Conservation (phyloP, 345 rosid species). For the Luvunga scandens region DNA sequence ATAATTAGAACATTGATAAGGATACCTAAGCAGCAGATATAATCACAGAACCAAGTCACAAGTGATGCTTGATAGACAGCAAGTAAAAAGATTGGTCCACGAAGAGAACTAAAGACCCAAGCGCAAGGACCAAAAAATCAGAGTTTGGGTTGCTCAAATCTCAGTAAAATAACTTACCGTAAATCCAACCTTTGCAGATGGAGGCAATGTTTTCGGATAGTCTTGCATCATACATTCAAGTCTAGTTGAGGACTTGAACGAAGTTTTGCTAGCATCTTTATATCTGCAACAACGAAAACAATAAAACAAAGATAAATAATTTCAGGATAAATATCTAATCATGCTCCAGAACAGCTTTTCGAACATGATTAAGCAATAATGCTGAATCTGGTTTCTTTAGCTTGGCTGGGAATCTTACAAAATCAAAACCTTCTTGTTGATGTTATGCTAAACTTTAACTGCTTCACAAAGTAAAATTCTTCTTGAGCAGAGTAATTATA, state of each 20-base stretch:
- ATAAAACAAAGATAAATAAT: conserved; percentile 5
- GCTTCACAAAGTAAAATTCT: not conserved
- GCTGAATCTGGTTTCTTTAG: not conserved
- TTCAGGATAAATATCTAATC: not conserved
- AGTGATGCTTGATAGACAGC: not conserved
- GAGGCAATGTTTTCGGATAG: conserved; percentile 90
- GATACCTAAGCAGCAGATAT: not conserved
- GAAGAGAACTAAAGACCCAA: not conserved
- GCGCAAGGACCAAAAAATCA: not conserved
- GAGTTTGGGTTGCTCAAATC: not conserved
- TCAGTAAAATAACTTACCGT: conserved; percentile 49
- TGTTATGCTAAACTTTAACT: not conserved
- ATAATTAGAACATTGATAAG: not conserved
- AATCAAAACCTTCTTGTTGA: not conserved
- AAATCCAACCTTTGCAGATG: conserved; percentile 85
- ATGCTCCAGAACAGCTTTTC: not conserved
- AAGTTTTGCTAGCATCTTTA: conserved; percentile 86
- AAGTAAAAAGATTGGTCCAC: not conserved
- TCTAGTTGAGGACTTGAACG: conserved; percentile 87
- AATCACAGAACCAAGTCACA: conserved; percentile 7
- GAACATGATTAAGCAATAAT: conserved; percentile 1
- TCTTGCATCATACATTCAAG: conserved; percentile 99
- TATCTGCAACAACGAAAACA: conserved; percentile 48
- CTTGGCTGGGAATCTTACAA: not conserved
- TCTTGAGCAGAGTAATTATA: not conserved